phyloP scores from a whole-genome alignment of 2,329 filamentous ascomycete species.

The Tolypocladium paradoxum region DNA sequence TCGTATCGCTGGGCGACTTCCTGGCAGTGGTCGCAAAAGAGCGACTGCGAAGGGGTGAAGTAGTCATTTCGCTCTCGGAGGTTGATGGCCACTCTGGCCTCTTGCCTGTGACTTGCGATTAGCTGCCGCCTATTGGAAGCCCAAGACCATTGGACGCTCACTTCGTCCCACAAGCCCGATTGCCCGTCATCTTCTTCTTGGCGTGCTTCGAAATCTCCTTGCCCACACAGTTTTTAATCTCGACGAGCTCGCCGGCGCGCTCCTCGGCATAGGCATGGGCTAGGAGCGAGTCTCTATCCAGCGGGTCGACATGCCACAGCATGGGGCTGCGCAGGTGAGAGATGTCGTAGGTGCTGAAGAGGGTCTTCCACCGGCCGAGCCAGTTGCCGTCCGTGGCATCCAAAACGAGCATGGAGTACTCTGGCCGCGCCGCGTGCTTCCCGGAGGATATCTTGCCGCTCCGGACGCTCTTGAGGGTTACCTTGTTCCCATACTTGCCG shows the following conservation, averaged over 20 bases:
- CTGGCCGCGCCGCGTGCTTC: slow-evolving; percentile 5
- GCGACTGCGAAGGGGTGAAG: slow-evolving; percentile 49
- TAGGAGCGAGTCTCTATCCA: slow-evolving; percentile 62
- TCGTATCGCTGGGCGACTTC: slow-evolving; percentile 45
- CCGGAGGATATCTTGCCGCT: slow-evolving; percentile 17
- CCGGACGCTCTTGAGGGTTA: slow-evolving; percentile 41
- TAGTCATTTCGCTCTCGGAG: slow-evolving; percentile 60
- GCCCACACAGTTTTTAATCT: slow-evolving; percentile 65
- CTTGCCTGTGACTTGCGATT: slow-evolving; percentile 20
- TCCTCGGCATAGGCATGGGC: slow-evolving; percentile 54
- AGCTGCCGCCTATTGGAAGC: background rate
- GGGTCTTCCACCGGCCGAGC: slow-evolving; percentile 60
- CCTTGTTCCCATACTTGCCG: slow-evolving; percentile 49
- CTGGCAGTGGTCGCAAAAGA: slow-evolving; percentile 53
- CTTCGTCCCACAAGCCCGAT: slow-evolving; percentile 29
- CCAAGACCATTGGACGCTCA: slow-evolving; percentile 12
- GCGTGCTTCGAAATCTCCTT: slow-evolving; percentile 73
- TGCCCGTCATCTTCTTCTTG: slow-evolving; percentile 47
- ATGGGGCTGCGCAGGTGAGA: slow-evolving; percentile 65
- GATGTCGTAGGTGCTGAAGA: slow-evolving; percentile 61
- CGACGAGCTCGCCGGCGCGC: slow-evolving; percentile 52
- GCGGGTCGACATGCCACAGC: slow-evolving; percentile 73
- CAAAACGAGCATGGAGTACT: slow-evolving; percentile 48
- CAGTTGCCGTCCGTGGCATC: slow-evolving; percentile 54
- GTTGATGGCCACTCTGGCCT: slow-evolving; percentile 44